A percentile compares a stretch with the other conserved stretches of the same genome.
Evolutionary conservation across 352 stramenopile genomes (phyloP).

Genomic region (Pythium volutum): DNA sequence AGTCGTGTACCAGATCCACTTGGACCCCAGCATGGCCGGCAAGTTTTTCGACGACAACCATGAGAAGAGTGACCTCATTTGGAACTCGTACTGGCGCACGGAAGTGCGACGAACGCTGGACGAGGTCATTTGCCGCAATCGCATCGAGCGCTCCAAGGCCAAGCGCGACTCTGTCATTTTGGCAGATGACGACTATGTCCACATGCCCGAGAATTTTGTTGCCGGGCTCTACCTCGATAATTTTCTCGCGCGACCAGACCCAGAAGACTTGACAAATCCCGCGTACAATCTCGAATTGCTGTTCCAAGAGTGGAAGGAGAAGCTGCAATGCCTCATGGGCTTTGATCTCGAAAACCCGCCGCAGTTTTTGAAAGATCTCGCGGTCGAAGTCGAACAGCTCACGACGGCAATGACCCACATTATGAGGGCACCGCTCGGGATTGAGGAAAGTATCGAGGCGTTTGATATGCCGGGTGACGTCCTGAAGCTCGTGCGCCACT

Average conservation of each 20-base stretch:
- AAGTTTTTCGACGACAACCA: slow-evolving; percentile 85
- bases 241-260: slow-evolving; percentile 68
- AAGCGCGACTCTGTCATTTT: slow-evolving; percentile 80
- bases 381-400: slow-evolving; percentile 61
- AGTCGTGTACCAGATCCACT: slow-evolving; percentile 80
- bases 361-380: slow-evolving; percentile 44
- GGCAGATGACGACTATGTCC: slow-evolving; percentile 63
- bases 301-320: slow-evolving; percentile 66
- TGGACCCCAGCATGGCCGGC: slow-evolving; percentile 64
- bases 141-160: slow-evolving; percentile 58
- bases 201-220: slow-evolving; percentile 63
- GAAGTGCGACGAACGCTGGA: slow-evolving; percentile 77
- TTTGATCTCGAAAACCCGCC: slow-evolving; percentile 62
- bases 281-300: slow-evolving; percentile 77
- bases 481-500: slow-evolving; percentile 69
- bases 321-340: slow-evolving; percentile 52
- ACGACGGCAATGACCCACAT: slow-evolving; percentile 74
- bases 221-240: slow-evolving; percentile 71
- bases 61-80: slow-evolving; percentile 82
- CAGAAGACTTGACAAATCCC: slow-evolving; percentile 69
- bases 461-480: slow-evolving; percentile 70
- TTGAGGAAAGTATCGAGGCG: slow-evolving; percentile 68
- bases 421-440: slow-evolving; percentile 52
- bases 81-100: slow-evolving; percentile 74
- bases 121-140: slow-evolving; percentile 75